Conservation (phyloP, 2,329 filamentous ascomycete species). For the Fusarium lateritium region DNA sequence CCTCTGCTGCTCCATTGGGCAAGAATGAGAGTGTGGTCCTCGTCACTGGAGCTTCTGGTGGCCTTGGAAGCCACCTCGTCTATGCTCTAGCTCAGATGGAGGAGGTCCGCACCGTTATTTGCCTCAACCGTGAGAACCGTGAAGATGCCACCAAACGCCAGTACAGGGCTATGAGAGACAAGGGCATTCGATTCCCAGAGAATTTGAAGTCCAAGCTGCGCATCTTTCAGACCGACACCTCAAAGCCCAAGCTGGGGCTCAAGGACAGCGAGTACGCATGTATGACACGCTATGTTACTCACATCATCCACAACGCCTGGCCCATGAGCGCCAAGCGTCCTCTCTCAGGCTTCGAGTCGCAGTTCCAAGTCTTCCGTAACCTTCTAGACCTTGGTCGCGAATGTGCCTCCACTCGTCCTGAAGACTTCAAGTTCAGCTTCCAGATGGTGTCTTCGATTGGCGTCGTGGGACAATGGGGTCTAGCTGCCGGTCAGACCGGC, state of each 20-base stretch:
- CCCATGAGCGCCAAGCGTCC: conserved; percentile 45
- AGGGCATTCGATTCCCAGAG: conserved; percentile 28
- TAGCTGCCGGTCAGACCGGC: conserved; percentile 19
- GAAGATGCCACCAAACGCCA: not conserved
- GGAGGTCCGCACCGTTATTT: conserved; percentile 16
- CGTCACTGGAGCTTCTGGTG: conserved; percentile 21
- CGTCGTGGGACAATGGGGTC: conserved; percentile 28
- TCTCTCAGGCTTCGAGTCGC: conserved; percentile 32
- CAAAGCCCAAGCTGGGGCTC: conserved; percentile 18
- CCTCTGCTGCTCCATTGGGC: fast-evolving
- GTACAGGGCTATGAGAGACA: conserved; percentile 37
- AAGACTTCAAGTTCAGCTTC: conserved; percentile 36
- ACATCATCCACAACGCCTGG: conserved; percentile 44
- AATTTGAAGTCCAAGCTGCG: conserved; percentile 21
- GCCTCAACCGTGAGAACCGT: conserved; percentile 26
- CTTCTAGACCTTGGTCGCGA: conserved; percentile 18
- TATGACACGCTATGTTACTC: conserved; percentile 3
- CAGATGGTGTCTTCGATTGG: conserved; percentile 35
- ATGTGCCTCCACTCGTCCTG: conserved; percentile 2
- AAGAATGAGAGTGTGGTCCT: conserved; percentile 22
- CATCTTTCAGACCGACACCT: conserved; percentile 27
- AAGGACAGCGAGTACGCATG: not conserved
- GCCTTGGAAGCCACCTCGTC: conserved; percentile 31
- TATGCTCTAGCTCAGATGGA: conserved; percentile 30
- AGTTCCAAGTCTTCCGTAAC: conserved; percentile 42